phyloP scores from a whole-genome alignment of 352 stramenopile genomes.

The Phytophthora foliorum region DNA sequence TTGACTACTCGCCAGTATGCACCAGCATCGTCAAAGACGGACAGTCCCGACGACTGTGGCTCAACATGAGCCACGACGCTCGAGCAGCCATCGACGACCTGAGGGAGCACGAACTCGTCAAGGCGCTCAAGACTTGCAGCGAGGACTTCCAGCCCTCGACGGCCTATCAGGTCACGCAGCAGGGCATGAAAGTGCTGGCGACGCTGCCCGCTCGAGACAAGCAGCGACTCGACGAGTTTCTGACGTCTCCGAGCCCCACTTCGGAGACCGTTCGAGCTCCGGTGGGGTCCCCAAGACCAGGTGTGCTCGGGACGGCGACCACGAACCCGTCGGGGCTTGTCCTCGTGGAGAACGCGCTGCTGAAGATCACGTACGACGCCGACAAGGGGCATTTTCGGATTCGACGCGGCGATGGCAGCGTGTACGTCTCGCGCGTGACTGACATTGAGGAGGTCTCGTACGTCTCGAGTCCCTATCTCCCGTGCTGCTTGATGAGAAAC shows the following conservation, averaged over 20 bases:
- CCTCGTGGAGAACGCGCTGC: constrained; percentile 90
- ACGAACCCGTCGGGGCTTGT: constrained; percentile 77
- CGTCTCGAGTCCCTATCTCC: constrained; percentile 97
- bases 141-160: constrained; percentile 96
- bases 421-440: constrained; percentile 95
- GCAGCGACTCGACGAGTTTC: constrained; percentile 69
- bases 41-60: constrained; percentile 86
- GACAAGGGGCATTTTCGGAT: constrained; percentile 92
- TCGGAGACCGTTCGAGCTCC: not conserved
- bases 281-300: constrained; percentile 16
- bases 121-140: constrained; percentile 95
- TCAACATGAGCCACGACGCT: constrained; percentile 97
- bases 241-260: constrained; percentile 34
- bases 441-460: constrained; percentile 98
- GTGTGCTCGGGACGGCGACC: not conserved
- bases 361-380: constrained; percentile 93
- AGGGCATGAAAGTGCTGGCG: constrained; percentile 52
- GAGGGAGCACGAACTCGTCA: constrained; percentile 95
- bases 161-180: constrained; percentile 90
- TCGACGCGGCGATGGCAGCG: constrained; percentile 80
- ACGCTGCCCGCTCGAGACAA: constrained; percentile 54
- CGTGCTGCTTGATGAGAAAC: constrained; percentile 94
- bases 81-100: constrained; percentile 97
- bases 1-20: constrained; percentile 97
- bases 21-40: constrained; percentile 95